Base-by-base conservation (phyloP, 2,329 filamentous ascomycete species). In the Ceratocystis eucalypticola region DNA sequence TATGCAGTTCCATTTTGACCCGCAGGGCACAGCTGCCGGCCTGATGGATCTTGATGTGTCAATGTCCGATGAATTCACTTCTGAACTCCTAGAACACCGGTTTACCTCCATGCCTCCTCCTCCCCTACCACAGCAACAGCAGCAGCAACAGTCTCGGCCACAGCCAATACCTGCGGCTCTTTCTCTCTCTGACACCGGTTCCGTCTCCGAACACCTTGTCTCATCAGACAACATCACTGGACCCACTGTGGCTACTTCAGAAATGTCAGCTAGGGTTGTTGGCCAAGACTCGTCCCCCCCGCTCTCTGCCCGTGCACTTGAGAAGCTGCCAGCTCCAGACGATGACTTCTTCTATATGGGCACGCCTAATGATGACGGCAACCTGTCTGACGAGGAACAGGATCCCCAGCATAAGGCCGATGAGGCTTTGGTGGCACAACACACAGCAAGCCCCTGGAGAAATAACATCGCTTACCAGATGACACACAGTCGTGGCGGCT, bases 281-380 rank as follows among this genome's bases (percentile, higher is more conserved):
- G n/a, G 12, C 10, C 41, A 44, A 8, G 30, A 45, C 3, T 22
- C 44, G 15, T 20, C 20, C 25, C 41, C 48, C 7, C 64, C 10
- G 5, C 15, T 48, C 20, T 48, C 37, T 33, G 59, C 55, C 22
- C 12, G 37, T 10, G 57, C 28, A 3, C 22, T 10, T 17, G 20
- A 66, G 5, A n/a, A 61, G 12, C 12, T 48, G 15, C 62, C 50
- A 7, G 44, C 46, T 5, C 25, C 30, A 22, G 44, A 50, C 15
- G 59, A 59, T 15, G 8, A 78, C 67, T 78, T 80, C 65, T 80
- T 81, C 70, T 77, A 81, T 62, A 78, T 79, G 65, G 82, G 84
- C 48, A 84, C 88, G 66, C 84, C 86, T 69, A 80, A 78, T n/a
- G 84, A 81, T 25, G 82, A 86, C 76, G 79, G 76, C 8, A 83